Percentiles rank a stretch among this genome's conserved stretches.
Evolutionary conservation across 2,329 filamentous ascomycete genomes (phyloP).

Genomic region (Beauveria rudraprayagi): DNA sequence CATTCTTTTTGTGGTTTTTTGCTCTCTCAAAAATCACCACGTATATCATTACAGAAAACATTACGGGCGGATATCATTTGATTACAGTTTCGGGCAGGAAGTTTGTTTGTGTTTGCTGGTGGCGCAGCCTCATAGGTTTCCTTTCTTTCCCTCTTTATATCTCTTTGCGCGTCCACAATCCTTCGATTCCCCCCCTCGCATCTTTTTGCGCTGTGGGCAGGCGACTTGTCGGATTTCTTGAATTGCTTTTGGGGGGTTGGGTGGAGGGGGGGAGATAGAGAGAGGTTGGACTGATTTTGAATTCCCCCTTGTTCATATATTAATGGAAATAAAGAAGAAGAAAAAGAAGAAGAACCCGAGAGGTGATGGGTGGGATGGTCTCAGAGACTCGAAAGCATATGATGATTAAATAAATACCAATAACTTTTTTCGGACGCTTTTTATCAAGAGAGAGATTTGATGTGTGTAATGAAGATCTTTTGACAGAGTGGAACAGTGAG

Average conservation of each 20-base stretch:
- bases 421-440: not conserved
- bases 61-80: not conserved
- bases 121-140: not conserved
- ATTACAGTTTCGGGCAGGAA: not conserved
- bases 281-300: not conserved
- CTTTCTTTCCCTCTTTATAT: not conserved
- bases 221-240: not conserved
- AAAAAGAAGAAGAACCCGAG: not conserved
- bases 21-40: not conserved
- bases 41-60: slow-evolving; percentile 1
- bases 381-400: not conserved
- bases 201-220: not conserved
- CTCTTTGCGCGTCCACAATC: not conserved
- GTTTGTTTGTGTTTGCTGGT: not conserved
- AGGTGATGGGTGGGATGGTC: not conserved
- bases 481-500: not conserved
- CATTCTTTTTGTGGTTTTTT: not conserved
- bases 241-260: not conserved
- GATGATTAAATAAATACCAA: slow-evolving; percentile 1
- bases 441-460: not conserved
- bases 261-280: not conserved
- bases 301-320: not conserved
- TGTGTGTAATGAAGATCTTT: too few relatives aligned
- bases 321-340: not conserved
- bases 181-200: not conserved